A percentile compares a stretch with the other conserved stretches of the same genome.
phyloP scores from a whole-genome alignment of 306 rosid genomes.

The Trifolium repens region DNA sequence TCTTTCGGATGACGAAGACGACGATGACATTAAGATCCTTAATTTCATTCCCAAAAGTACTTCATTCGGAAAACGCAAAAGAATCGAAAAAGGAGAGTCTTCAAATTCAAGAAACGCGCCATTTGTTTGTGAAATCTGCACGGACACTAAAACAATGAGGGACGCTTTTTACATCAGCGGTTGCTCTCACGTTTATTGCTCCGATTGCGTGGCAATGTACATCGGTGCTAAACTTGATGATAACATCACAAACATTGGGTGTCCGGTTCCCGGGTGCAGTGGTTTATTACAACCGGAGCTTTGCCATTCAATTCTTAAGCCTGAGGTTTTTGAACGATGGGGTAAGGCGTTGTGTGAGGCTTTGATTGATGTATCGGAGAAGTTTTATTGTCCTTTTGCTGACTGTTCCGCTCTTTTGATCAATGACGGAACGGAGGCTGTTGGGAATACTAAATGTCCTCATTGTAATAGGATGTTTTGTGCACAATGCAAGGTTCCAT shows the following conservation, averaged over 20 bases:
- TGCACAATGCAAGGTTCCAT: slow-evolving; percentile 46
- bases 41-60: no score
- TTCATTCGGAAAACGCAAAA: no score
- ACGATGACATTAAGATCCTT: no score
- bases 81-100: no score
- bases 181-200: neutral
- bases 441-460: slow-evolving; percentile 42
- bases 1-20: no score
- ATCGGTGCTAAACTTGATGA: neutral
- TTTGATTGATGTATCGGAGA: slow-evolving; percentile 2
- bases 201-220: neutral
- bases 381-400: slow-evolving; percentile 49
- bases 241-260: slow-evolving; percentile 5
- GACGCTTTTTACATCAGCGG: neutral
- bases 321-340: slow-evolving; percentile 47
- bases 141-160: neutral
- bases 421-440: slow-evolving; percentile 26
- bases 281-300: slow-evolving; percentile 32
- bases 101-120: no score
- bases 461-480: slow-evolving; percentile 52
- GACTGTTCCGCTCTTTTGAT: slow-evolving; percentile 50
- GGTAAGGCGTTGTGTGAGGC: slow-evolving; percentile 45
- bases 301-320: slow-evolving; percentile 35
- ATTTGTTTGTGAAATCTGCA: slow-evolving; percentile 40
- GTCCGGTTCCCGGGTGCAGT: slow-evolving; percentile 44